Evolutionary conservation across 345 rosid genomes (phyloP), one percentile per base, ranked within the genome.

Genomic region (Citrus mangshanensis): DNA sequence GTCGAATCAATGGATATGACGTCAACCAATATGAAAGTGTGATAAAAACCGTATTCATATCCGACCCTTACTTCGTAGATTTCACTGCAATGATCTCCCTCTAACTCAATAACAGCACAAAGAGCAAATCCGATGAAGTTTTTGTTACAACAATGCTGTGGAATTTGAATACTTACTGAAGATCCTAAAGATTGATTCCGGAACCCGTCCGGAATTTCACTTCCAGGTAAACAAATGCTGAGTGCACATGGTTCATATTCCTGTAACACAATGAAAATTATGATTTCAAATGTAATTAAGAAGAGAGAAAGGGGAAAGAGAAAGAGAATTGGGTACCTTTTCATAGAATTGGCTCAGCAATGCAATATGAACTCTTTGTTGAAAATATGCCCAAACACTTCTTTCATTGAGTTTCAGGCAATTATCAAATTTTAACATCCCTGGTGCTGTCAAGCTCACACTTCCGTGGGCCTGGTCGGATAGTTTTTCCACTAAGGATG

Each of bases 201-300:
- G 76, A 73, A 59, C 66, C 76, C 38, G n/a, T 58, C 35, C 3
- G 67, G 76, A 73, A 73, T 73, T 58, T 21, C 21, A 37, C 67
- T 73, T 60, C 76, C 67, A 59, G 76, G 76, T 0, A 58, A 59
- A 37, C 54, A 58, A 37, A 73, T 35, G 54, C 55, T 58, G 67
- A 58, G 13, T 46, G 51, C 51, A 46, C 51, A 46, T 46, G 51
- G 51, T 46, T 46, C 18, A 46, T 46, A 46, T 34, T 35, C 40
- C 76, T 73, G 32, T n/a, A 73, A 32, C 16, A 12, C 18, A 21
- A 28, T 38, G 25, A 21, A 65, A 22, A 21, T 22, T 18, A 38
- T 38, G 28, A 38, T 68, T 68, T 21, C 2, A 21, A 27, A 5
- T 27, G 18, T 62, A 62, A 68, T 8, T 1, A 2, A 3, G 27